A percentile compares a stretch with the other conserved stretches of the same genome.
Conservation (phyloP, 305 asterid species). For the Ruellia speciosa region DNA sequence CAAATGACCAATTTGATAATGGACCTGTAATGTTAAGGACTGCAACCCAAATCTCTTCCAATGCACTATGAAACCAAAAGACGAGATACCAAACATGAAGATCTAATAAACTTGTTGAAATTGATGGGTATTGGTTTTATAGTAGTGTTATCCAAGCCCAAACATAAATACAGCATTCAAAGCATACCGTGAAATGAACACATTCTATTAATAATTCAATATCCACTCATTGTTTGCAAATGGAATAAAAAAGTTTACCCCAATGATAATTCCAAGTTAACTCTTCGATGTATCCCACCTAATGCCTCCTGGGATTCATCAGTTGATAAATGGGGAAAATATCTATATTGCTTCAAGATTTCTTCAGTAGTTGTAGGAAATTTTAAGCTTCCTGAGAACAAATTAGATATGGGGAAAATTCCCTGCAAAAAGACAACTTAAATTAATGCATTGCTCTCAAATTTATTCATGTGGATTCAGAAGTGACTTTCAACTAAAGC, state of each 20-base stretch:
- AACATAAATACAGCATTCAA: not conserved
- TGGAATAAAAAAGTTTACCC: conserved; percentile 48
- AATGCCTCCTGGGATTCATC: conserved; percentile 29
- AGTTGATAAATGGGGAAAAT: conserved; percentile 49
- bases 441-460: too few relatives aligned
- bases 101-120: not conserved
- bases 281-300: conserved; percentile 53
- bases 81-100: not conserved
- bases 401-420: conserved; percentile 58
- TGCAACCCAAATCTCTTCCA: conserved; percentile 88
- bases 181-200: not conserved
- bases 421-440: conserved; percentile 46
- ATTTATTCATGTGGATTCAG: conserved; percentile 12
- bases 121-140: not conserved
- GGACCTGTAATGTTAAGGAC: conserved; percentile 93
- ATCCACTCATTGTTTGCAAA: not conserved
- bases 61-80: conserved; percentile 46
- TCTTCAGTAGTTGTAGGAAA: conserved; percentile 53
- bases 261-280: conserved; percentile 61
- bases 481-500: conserved; percentile 3
- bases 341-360: conserved; percentile 35
- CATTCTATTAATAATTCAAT: not conserved
- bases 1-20: conserved; percentile 86
- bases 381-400: conserved; percentile 74
- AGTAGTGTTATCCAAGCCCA: not conserved